Evolutionary conservation across 2,329 filamentous ascomycete species (phyloP), one percentile per base, ranked within the genome.

Genomic region (Fusarium phyllophilum): DNA sequence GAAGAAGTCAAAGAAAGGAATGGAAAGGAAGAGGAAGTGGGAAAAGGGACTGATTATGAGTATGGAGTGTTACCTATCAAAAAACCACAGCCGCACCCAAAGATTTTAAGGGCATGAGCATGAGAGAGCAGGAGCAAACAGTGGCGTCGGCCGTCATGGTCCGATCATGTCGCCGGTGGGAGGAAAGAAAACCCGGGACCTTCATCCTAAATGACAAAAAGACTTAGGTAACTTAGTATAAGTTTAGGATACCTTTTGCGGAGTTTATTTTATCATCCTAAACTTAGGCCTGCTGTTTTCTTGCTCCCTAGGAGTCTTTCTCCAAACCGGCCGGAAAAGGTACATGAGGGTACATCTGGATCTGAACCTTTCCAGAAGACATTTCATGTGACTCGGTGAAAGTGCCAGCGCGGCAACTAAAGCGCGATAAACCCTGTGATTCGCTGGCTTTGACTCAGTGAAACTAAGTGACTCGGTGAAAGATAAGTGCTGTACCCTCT

Each of bases 121-220:
- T 52, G 58, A 68, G 45, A 48, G 45, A 48, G 26, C 45, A 31
- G 45, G 45, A 31, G 45, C 45, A 48, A 48, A n/a, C 26, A 48
- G 68, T 75, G 72, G 72, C 68, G 72, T 75, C 72, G 72, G 72
- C 72, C 52, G 46, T 75, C 63, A 74, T 72, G 58, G 63, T 75
- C 72, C 72, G 72, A 74, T 71, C 71, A 58, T 59, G 41, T 68
- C 69, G 71, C 66, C 70, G 59, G 70, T 48, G 5, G 45, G 20
- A 12, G 20, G 26, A 48, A 48, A 48, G 45, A 48, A 31, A 48
- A 15, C 9, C 12, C 26, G 20, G 45, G 26, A 4, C 45, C 20
- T n/a, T 1, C 13, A 48, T 31, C 45, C 14, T n/a, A 17, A 31
- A 1, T 29, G 12, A 46, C 2, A 46, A 46, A 46, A 46, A 46